Base-by-base conservation (phyloP, 2,329 filamentous ascomycete species). In the Aspergillus spinulosporus region DNA sequence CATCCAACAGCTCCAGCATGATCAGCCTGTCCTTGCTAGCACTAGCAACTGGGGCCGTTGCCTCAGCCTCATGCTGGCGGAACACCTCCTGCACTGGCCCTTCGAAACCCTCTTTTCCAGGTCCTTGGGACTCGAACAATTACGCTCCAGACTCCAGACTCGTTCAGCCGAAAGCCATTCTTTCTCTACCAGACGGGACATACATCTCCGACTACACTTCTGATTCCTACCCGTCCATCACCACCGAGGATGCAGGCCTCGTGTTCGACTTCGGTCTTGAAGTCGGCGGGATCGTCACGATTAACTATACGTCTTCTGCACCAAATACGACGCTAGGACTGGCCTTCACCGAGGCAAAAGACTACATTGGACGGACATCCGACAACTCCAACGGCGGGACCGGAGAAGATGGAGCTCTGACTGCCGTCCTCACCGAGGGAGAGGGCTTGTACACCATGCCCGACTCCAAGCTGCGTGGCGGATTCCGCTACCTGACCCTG, bases 261-360 rank as follows among this genome's bases (percentile, higher is more conserved):
- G 45, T 47, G 7, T 47, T 47, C 9, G 29, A 47, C 45, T 47
- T 47, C 31, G 45, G 45, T 7, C 29, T 47, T 9, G 45, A 36
- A 14, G 45, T 47, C n/a, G 45, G 45, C 9, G 45, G 31, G 15
- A 8, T 46, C 11, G 44, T 47, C 4, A 36, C 45, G 6, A 12
- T 47, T 11, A 31, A 47, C n/a, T 47, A 47, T 36, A 21, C 45
- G 12, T 3, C 12, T 3, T 21, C 45, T 15, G 45, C 29, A 15
- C 1, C 11, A 34, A 11, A 26, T 14, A 47, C 28, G 12, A 29
- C 6, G 11, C 31, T 47, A 9, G 45, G 31, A 4, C 44, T 47
- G 15, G 45, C 45, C 29, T 47, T 47, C 11, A 34, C 45, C 12
- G 45, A 47, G 26, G 31, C 45, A 36, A 47, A 36, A 14, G 31